Conservation (phyloP, 2,329 filamentous ascomycete species). For the Fusarium bactridioides region DNA sequence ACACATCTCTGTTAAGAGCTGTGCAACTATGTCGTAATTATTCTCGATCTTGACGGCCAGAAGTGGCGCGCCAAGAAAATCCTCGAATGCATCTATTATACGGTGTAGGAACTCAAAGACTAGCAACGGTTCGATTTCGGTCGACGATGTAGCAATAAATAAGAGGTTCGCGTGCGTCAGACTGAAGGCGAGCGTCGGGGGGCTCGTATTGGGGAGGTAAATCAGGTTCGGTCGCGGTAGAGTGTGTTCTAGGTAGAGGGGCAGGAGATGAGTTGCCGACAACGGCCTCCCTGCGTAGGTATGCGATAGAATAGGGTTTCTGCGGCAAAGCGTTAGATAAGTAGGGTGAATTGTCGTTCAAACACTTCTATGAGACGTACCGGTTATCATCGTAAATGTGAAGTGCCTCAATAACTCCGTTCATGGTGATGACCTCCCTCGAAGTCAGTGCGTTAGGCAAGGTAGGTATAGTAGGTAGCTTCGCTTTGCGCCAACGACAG, state of each 20-base stretch:
- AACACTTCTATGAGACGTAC: constrained; percentile 54
- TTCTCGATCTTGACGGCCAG: constrained; percentile 86
- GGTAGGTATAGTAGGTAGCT: background rate
- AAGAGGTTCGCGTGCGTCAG: constrained; percentile 87
- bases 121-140: constrained; percentile 87
- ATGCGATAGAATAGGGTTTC: constrained; percentile 86
- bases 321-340: constrained; percentile 50
- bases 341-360: background rate
- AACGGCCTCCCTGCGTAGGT: constrained; percentile 85
- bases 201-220: constrained; percentile 82
- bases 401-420: constrained; percentile 89
- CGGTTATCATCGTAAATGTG: constrained; percentile 97
- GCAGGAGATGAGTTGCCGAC: constrained; percentile 77
- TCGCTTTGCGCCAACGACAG: constrained; percentile 18
- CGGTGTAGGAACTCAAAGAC: constrained; percentile 95
- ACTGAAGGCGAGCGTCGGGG: constrained; percentile 88
- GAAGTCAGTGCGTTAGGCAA: constrained; percentile 15
- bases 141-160: constrained; percentile 83
- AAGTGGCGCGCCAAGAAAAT: constrained; percentile 89
- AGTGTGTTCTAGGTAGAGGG: constrained; percentile 86
- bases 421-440: constrained; percentile 65
- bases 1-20: constrained; percentile 94
- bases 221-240: constrained; percentile 84
- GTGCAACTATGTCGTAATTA: constrained; percentile 92
- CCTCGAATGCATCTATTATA: constrained; percentile 89